Percentiles rank a stretch among this genome's conserved stretches.
These are phyloP conservation scores for Prinsepia uniflora DNA, from an alignment of 306 rosid species.

Conservation along the genomic window DNA sequence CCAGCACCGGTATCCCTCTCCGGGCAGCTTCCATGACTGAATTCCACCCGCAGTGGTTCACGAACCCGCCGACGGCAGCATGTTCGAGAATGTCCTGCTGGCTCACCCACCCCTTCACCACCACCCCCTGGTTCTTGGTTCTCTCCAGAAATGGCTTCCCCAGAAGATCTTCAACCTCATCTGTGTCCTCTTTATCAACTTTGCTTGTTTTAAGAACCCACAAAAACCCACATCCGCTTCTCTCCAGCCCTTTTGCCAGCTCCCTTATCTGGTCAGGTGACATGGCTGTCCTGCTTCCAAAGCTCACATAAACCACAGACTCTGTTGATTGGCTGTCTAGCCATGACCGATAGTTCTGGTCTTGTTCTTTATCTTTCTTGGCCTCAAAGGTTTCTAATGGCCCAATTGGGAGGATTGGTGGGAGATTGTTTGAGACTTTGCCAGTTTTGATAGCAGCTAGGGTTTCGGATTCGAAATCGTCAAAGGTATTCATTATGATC, in stretches of 20 bases:
- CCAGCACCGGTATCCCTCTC: constrained; percentile 24
- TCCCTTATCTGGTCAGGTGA: constrained; percentile 12
- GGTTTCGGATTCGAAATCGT: constrained; percentile 19
- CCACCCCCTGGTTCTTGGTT: constrained; percentile 8
- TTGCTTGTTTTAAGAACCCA: constrained; percentile 20
- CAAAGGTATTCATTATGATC: constrained; percentile 13
- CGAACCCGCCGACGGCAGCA: constrained; percentile 19
- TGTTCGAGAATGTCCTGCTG: constrained; percentile 21
- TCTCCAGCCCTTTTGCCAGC: constrained; percentile 17
- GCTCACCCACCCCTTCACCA: constrained; percentile 28
- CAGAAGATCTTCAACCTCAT: constrained; percentile 16
- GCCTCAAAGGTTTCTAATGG: constrained; percentile 8
- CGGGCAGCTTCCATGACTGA: constrained; percentile 23
- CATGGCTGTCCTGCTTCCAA: constrained; percentile 30
- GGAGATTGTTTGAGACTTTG: constrained; percentile 14
- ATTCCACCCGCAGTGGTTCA: constrained; percentile 31
- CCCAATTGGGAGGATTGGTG: constrained; percentile 23
- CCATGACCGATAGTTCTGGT: constrained; percentile 14
- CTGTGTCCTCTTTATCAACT: constrained; percentile 22
- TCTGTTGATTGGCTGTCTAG: constrained; percentile 16
- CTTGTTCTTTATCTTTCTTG: not conserved
- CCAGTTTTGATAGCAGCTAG: constrained; percentile 6
- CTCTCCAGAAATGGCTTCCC: constrained; percentile 22
- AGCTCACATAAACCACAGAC: constrained; percentile 25
- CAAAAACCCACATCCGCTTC: constrained; percentile 21